phyloP scores from a whole-genome alignment of 768 basidiomycete genomes.

The Trametes maxima region DNA sequence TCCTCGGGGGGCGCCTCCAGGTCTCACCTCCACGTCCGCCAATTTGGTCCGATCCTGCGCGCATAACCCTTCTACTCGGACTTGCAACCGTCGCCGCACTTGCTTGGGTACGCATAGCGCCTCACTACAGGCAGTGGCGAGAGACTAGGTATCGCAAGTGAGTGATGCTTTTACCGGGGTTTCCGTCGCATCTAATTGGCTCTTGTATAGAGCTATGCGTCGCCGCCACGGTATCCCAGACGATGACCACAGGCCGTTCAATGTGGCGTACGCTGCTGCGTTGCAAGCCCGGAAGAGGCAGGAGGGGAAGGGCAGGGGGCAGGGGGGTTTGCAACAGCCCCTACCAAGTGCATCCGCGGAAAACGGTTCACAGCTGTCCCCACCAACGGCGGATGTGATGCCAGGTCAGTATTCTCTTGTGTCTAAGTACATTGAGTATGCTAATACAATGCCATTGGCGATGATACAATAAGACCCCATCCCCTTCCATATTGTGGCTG shows the following conservation, averaged over 20 bases:
- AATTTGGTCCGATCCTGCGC: slow-evolving; percentile 32
- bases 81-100: slow-evolving; percentile 13
- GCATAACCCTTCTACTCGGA: slow-evolving; percentile 19
- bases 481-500: background rate
- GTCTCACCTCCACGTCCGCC: slow-evolving; percentile 39
- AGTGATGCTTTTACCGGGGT: slow-evolving; percentile 30
- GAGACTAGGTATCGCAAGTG: slow-evolving; percentile 70
- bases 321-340: background rate
- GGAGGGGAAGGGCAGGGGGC: slow-evolving; percentile 13
- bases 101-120: slow-evolving; percentile 29
- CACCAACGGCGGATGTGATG: background rate
- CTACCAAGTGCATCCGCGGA: background rate
- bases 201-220: slow-evolving; percentile 59
- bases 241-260: slow-evolving; percentile 79
- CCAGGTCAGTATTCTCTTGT: background rate
- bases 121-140: slow-evolving; percentile 54
- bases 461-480: background rate
- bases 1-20: slow-evolving; percentile 57
- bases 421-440: background rate
- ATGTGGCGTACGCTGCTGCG: slow-evolving; percentile 82
- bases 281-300: slow-evolving; percentile 13
- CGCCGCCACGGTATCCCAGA: slow-evolving; percentile 84
- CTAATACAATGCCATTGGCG: too few relatives aligned
- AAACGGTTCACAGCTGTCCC: background rate
- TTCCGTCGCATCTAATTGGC: background rate